Evolutionary conservation across 495 filamentous ascomycete species (phyloP).

Genomic region (Podospora australis): DNA sequence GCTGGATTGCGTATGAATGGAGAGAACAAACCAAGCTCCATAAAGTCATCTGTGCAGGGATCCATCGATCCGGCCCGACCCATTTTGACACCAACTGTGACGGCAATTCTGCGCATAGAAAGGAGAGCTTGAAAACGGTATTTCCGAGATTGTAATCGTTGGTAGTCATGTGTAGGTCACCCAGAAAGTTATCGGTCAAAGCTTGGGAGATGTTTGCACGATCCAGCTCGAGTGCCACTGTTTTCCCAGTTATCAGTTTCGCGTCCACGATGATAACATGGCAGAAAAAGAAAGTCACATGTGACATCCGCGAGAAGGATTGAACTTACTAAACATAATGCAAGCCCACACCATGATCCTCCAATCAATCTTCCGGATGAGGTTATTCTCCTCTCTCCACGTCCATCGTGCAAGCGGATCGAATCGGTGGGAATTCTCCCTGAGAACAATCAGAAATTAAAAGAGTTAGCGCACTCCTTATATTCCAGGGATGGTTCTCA

Average conservation of each 20-base stretch:
- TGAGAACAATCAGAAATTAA: slow-evolving; percentile 3
- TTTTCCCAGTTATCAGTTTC: too few species aligned
- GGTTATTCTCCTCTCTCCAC: slow-evolving; percentile 33
- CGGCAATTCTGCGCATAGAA: slow-evolving; percentile 66
- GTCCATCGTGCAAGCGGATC: slow-evolving; percentile 37
- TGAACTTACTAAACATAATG: slow-evolving; percentile 79
- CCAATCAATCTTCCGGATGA: slow-evolving; percentile 36
- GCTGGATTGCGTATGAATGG: too few species aligned
- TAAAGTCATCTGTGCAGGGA: slow-evolving; percentile 71
- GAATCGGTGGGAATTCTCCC: slow-evolving; percentile 43
- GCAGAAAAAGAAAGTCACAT: too few species aligned
- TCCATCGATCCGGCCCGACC: slow-evolving; percentile 79
- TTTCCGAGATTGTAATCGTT: slow-evolving; percentile 67
- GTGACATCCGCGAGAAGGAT: too few species aligned
- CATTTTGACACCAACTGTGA: slow-evolving; percentile 71
- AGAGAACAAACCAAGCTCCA: slow-evolving; percentile 76
- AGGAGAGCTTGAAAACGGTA: slow-evolving; percentile 63
- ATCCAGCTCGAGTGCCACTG: slow-evolving; percentile 76
- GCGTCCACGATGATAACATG: too few species aligned
- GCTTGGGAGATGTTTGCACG: slow-evolving; percentile 54
- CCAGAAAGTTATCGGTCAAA: slow-evolving; percentile 34
- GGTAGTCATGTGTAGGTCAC: slow-evolving; percentile 29
- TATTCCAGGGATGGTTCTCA: neutral
- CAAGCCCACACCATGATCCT: slow-evolving; percentile 55
- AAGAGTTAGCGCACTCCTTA: too few species aligned